Evolutionary conservation across 148 eudicot species (phyloP).

Genomic region (Fagopyrum homotropicum): DNA sequence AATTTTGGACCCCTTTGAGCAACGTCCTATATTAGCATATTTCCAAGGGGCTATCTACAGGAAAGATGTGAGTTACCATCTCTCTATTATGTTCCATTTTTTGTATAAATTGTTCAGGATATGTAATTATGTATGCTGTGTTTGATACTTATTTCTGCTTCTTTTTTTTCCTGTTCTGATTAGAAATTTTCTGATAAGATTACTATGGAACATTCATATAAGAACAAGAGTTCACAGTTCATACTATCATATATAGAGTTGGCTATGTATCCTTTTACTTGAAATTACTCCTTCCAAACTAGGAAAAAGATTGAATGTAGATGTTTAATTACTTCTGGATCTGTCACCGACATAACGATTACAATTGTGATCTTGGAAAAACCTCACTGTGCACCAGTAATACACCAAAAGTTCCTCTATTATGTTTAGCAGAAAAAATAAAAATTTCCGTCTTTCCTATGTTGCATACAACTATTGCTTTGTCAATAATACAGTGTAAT

Average conservation of each 20-base stretch:
- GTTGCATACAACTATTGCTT: no score
- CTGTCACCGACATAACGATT: not conserved
- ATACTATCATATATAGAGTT: not conserved
- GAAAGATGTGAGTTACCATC: slow-evolving; percentile 67
- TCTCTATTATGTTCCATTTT: slow-evolving; percentile 1
- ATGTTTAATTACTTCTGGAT: not conserved
- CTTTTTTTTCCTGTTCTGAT: not conserved
- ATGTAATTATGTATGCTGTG: not conserved
- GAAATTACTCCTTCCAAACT: not conserved
- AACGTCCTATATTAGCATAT: slow-evolving; percentile 61
- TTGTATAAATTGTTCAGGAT: not conserved
- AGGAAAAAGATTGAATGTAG: not conserved
- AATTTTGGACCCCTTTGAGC: slow-evolving; percentile 49
- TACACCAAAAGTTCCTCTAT: not conserved
- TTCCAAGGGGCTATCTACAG: slow-evolving; percentile 95
- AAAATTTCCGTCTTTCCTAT: not conserved
- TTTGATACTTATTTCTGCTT: not conserved
- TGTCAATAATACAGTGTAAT: no score
- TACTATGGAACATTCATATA: not conserved
- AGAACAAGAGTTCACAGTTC: not conserved
- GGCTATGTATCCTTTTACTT: not conserved
- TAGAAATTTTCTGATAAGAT: not conserved
- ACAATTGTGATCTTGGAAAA: not conserved
- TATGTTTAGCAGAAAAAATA: not conserved
- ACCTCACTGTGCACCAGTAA: not conserved